These are phyloP conservation scores for Phaeoacremonium minimum DNA, from an alignment of 2,329 filamentous ascomycete genomes.

Conservation along the genomic window DNA sequence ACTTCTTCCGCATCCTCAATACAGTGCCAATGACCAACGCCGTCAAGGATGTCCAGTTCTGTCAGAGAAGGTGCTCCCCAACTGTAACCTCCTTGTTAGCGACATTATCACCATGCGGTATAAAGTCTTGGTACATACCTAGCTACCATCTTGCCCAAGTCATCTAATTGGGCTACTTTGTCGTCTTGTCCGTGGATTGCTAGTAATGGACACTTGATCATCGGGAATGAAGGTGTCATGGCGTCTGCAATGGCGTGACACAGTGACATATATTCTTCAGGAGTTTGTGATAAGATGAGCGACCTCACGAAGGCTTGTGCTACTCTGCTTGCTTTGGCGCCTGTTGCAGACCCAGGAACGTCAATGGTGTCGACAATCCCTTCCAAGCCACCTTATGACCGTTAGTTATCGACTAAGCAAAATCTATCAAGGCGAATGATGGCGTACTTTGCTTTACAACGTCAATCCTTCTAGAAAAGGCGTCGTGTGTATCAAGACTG, in stretches of 20 bases:
- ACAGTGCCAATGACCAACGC: conserved; percentile 12
- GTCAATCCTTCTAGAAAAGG: conserved; percentile 48
- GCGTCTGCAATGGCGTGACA: conserved; percentile 28
- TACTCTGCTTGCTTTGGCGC: conserved; percentile 21
- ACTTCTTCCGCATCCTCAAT: conserved; percentile 11
- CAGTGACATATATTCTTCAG: conserved; percentile 27
- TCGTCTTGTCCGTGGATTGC: conserved; percentile 10
- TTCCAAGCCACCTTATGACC: conserved; percentile 33
- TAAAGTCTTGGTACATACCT: too few species aligned
- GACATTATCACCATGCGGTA: too few species aligned
- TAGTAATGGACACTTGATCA: conserved; percentile 48
- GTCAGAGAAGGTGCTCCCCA: not conserved
- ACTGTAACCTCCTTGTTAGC: too few species aligned
- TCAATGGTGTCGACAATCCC: conserved; percentile 27
- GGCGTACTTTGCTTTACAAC: conserved; percentile 41
- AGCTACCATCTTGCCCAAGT: too few species aligned
- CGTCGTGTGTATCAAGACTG: conserved; percentile 30
- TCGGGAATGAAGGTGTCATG: conserved; percentile 46
- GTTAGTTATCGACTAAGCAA: too few species aligned
- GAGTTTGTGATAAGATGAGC: conserved; percentile 25
- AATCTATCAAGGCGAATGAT: too few species aligned
- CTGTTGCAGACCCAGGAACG: conserved; percentile 27
- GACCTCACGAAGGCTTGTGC: conserved; percentile 29
- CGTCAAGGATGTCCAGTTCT: conserved; percentile 8
- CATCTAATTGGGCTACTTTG: conserved; percentile 10